Conservation (phyloP, 2,329 filamentous ascomycete genomes). For the Hymenoscyphus scutula region DNA sequence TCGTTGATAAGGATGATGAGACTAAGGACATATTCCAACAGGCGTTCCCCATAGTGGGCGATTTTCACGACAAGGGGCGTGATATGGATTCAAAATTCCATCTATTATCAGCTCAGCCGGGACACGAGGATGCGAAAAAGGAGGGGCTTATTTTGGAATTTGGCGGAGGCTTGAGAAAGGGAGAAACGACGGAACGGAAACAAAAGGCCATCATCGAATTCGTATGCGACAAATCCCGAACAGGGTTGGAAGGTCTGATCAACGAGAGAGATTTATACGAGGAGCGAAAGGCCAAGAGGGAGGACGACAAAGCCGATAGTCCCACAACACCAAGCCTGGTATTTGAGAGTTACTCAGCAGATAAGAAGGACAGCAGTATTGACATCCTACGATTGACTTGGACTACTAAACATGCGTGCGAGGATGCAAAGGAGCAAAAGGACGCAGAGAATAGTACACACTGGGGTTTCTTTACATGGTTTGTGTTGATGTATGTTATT, state of each 20-base stretch:
- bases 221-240: constrained; percentile 69
- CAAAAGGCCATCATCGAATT: constrained; percentile 84
- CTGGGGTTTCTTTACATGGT: constrained; percentile 98
- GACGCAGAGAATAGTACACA: constrained; percentile 46
- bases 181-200: constrained; percentile 45
- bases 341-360: constrained; percentile 69
- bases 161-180: constrained; percentile 56
- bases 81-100: constrained; percentile 64
- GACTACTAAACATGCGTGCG: constrained; percentile 85
- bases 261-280: constrained; percentile 55
- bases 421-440: constrained; percentile 49
- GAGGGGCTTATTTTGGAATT: constrained; percentile 73
- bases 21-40: constrained; percentile 47
- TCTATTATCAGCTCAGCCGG: constrained; percentile 62
- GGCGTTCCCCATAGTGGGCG: constrained; percentile 73
- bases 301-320: constrained; percentile 33
- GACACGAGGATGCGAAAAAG: constrained; percentile 61
- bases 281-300: constrained; percentile 35
- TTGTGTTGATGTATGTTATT: constrained; percentile 75
- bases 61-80: constrained; percentile 59
- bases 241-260: constrained; percentile 71
- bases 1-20: constrained; percentile 48
- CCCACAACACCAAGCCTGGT: constrained; percentile 58
- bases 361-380: constrained; percentile 44
- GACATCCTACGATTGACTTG: constrained; percentile 75